These are phyloP conservation scores for Colletotrichum orchidophilum DNA, from an alignment of 2,329 filamentous ascomycete genomes.

Conservation along the genomic window DNA sequence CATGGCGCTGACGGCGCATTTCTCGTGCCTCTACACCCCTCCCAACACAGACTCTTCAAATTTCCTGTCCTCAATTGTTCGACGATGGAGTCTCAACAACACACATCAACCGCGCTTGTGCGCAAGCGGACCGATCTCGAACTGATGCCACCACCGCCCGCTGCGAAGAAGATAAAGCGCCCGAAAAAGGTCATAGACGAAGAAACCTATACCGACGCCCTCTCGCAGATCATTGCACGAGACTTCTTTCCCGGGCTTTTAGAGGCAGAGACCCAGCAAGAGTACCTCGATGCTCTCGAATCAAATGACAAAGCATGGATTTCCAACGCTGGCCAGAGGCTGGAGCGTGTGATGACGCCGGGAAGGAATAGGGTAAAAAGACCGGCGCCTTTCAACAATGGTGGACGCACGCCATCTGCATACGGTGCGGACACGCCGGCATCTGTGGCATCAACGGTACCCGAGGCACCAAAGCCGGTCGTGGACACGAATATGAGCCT, in stretches of 20 bases:
- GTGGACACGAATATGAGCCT: constrained; percentile 84
- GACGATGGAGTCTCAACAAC: constrained; percentile 48
- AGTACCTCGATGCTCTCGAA: constrained; percentile 91
- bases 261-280: constrained; percentile 86
- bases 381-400: constrained; percentile 41
- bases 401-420: constrained; percentile 68
- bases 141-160: constrained; percentile 88
- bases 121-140: constrained; percentile 74
- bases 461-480: constrained; percentile 51
- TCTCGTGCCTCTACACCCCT: not conserved
- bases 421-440: constrained; percentile 80
- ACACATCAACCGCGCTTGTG: constrained; percentile 66
- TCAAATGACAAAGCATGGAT: constrained; percentile 90
- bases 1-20: not conserved
- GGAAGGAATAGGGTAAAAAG: constrained; percentile 55
- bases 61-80: not conserved
- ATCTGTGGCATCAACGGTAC: constrained; percentile 57
- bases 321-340: constrained; percentile 75
- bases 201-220: constrained; percentile 88
- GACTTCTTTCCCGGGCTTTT: constrained; percentile 96
- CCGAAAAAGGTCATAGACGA: constrained; percentile 90
- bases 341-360: constrained; percentile 85
- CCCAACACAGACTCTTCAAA: not conserved
- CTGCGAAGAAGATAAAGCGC: constrained; percentile 88
- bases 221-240: constrained; percentile 93